phyloP scores from a whole-genome alignment of 257 asterid genomes.

The Fraxinus cuspidata region DNA sequence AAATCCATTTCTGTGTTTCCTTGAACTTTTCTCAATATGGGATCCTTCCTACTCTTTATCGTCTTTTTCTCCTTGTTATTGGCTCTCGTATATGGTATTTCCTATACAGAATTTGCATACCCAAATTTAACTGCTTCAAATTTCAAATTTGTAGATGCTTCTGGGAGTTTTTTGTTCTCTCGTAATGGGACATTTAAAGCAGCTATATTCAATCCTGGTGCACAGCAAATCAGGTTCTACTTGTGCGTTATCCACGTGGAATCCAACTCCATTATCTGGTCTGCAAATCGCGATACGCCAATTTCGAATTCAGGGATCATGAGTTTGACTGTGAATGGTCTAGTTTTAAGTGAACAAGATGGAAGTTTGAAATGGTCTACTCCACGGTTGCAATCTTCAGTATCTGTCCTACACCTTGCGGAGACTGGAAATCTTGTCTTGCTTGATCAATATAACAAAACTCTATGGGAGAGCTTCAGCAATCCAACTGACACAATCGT shows the following conservation, averaged over 20 bases:
- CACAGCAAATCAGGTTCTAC: conserved; percentile 47
- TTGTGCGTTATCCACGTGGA: conserved; percentile 53
- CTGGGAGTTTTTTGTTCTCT: conserved; percentile 61
- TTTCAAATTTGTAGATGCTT: conserved; percentile 32
- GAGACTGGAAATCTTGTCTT: conserved; percentile 62
- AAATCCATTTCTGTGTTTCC: conserved; percentile 20
- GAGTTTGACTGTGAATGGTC: conserved; percentile 40
- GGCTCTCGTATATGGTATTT: conserved; percentile 22
- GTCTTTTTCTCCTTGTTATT: conserved; percentile 21
- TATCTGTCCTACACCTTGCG: conserved; percentile 42
- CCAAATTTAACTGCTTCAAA: conserved; percentile 60
- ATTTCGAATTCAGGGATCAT: conserved; percentile 45
- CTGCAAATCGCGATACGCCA: conserved; percentile 66
- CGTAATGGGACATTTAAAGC: conserved; percentile 56
- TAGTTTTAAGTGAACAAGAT: conserved; percentile 37
- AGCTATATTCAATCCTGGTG: conserved; percentile 47
- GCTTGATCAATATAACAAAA: conserved; percentile 46
- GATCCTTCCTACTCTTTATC: conserved; percentile 36
- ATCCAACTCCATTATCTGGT: conserved; percentile 59
- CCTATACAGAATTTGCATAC: conserved; percentile 47
- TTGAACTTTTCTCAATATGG: conserved; percentile 34
- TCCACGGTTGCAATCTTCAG: conserved; percentile 30
- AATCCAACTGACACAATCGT: conserved; percentile 68
- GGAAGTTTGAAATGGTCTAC: conserved; percentile 56
- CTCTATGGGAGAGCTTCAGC: conserved; percentile 68